phyloP scores from a whole-genome alignment of 208 protist species.

The Zelonia costaricensis region DNA sequence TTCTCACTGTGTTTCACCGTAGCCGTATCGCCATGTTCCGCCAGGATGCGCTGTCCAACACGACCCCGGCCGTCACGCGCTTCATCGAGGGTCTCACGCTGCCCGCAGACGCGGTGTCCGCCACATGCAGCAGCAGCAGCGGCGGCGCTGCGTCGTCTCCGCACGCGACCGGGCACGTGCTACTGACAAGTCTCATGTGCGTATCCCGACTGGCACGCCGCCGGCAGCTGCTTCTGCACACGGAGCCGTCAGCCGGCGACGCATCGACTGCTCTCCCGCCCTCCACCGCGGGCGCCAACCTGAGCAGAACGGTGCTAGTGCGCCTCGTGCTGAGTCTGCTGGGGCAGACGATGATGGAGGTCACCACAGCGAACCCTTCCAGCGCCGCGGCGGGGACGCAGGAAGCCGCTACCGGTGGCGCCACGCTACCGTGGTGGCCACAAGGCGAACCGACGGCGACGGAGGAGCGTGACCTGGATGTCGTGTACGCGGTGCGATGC shows the following conservation, averaged over 20 bases:
- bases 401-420: neutral
- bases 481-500: conserved; percentile 2
- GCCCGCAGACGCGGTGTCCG: too few species aligned
- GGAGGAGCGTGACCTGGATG: neutral
- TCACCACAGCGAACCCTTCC: neutral
- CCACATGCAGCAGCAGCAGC: neutral
- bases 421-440: conserved; percentile 15
- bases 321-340: conserved; percentile 23
- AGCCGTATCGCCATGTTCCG: conserved; percentile 3
- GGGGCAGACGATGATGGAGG: neutral
- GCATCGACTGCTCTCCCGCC: neutral
- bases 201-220: conserved; percentile 16
- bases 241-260: neutral
- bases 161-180: conserved; percentile 10
- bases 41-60: conserved; percentile 11
- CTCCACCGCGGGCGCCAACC: neutral
- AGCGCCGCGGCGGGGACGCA: neutral
- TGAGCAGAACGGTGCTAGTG: conserved; percentile 4
- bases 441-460: too few species aligned
- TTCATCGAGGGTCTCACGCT: neutral
- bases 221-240: conserved; percentile 15
- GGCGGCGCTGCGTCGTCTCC: neutral
- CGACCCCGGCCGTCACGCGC: conserved; percentile 13
- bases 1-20: neutral
- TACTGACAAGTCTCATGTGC: conserved; percentile 14